These are phyloP conservation scores for Pleurotus eryngii DNA, from an alignment of 768 basidiomycete species.

Conservation along the genomic window DNA sequence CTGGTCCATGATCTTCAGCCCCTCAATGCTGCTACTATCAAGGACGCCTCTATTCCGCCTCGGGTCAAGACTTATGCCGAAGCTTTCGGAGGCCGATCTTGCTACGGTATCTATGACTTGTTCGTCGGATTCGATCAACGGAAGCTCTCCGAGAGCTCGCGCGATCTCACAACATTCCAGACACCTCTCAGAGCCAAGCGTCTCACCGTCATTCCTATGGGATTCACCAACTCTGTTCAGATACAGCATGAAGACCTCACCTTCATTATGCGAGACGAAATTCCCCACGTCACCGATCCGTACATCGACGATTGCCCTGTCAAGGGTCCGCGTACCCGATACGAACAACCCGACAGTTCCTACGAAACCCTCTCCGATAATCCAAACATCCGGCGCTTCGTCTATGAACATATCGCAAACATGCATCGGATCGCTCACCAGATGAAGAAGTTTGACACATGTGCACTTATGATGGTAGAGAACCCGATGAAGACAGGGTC, in stretches of 20 bases:
- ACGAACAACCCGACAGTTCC: no score
- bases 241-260: constrained; percentile 38
- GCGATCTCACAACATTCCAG: constrained; percentile 40
- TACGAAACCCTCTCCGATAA: no score
- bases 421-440: constrained; percentile 33
- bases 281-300: constrained; percentile 8
- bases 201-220: constrained; percentile 34
- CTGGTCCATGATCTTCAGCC: no score
- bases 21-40: constrained; percentile 19
- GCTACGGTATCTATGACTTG: constrained; percentile 29
- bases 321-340: no score
- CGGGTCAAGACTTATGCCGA: constrained; percentile 27
- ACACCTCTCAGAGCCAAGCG: constrained; percentile 27
- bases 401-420: constrained; percentile 35
- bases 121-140: constrained; percentile 35
- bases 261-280: constrained; percentile 34
- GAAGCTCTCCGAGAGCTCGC: constrained; percentile 16
- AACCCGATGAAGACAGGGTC: background rate
- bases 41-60: constrained; percentile 12
- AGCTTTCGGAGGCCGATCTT: constrained; percentile 27
- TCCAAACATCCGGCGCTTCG: constrained; percentile 17
- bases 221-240: constrained; percentile 32
- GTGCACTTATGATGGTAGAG: no score
- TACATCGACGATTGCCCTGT: no score
- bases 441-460: constrained; percentile 24